Evolutionary conservation across 2,329 filamentous ascomycete genomes (phyloP).

Genomic region (Sclerotinia borealis): DNA sequence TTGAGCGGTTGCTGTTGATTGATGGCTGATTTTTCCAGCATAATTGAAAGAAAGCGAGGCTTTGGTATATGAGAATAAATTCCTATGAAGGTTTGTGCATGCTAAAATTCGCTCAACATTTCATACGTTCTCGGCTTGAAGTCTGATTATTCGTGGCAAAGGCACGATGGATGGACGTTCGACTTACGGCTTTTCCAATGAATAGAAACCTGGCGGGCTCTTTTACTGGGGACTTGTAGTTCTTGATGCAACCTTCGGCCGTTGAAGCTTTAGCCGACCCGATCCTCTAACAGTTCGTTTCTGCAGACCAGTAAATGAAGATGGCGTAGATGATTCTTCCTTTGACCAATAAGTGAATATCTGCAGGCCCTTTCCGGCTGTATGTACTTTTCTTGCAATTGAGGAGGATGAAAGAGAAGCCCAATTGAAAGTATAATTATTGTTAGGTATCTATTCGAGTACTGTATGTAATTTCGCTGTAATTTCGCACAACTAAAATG

Average conservation of each 20-base stretch:
- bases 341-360: background rate
- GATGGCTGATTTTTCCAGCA: conserved; percentile 26
- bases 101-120: conserved; percentile 24
- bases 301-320: conserved; percentile 14
- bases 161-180: conserved; percentile 14
- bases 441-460: background rate
- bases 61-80: conserved; percentile 19
- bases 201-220: conserved; percentile 21
- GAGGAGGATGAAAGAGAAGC: background rate
- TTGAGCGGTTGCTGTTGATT: conserved; percentile 23
- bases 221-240: conserved; percentile 25
- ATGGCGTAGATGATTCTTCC: background rate
- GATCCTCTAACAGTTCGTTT: conserved; percentile 11
- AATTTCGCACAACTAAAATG: no score
- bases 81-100: conserved; percentile 23
- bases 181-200: conserved; percentile 27
- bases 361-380: background rate
- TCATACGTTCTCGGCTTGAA: conserved; percentile 19
- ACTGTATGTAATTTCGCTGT: background rate
- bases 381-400: background rate
- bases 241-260: conserved; percentile 23
- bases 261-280: conserved; percentile 24
- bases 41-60: conserved; percentile 19
- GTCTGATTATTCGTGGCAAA: conserved; percentile 22
- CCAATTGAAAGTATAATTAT: background rate